These are phyloP conservation scores for Ustilago nuda DNA, from an alignment of 1,284 basidiomycete species.

Conservation along the genomic window DNA sequence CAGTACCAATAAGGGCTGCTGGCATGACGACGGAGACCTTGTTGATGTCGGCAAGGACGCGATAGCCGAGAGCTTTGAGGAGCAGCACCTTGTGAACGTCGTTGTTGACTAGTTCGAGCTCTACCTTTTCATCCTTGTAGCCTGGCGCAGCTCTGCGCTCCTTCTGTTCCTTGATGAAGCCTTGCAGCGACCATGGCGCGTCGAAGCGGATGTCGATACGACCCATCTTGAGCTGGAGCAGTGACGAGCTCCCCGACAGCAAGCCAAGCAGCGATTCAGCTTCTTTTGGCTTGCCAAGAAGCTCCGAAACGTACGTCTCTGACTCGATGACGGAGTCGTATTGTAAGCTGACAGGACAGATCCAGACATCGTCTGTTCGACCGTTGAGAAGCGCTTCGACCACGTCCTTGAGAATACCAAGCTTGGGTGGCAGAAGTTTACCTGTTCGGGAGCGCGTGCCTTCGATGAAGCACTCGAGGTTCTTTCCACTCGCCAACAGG, in stretches of 20 bases:
- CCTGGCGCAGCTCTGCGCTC: constrained; percentile 49
- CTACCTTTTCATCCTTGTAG: constrained; percentile 37
- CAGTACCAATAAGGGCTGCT: constrained; percentile 68
- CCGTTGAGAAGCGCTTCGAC: constrained; percentile 66
- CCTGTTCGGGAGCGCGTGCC: constrained; percentile 70
- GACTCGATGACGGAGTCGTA: constrained; percentile 70
- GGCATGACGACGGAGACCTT: constrained; percentile 70
- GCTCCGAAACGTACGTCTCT: constrained; percentile 69
- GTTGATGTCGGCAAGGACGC: constrained; percentile 70
- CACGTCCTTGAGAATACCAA: constrained; percentile 70
- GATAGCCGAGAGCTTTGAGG: constrained; percentile 69
- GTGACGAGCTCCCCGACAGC: constrained; percentile 63
- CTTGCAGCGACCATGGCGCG: constrained; percentile 69
- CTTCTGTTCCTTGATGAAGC: constrained; percentile 66
- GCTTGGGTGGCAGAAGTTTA: constrained; percentile 70
- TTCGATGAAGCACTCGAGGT: constrained; percentile 70
- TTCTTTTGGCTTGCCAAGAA: constrained; percentile 70
- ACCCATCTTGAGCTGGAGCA: constrained; percentile 69
- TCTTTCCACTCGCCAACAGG: constrained; percentile 66
- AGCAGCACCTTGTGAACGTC: constrained; percentile 61
- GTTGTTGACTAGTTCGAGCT: constrained; percentile 53
- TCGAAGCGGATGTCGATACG: constrained; percentile 70
- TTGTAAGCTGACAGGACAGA: constrained; percentile 70
- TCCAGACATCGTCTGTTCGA: constrained; percentile 68
- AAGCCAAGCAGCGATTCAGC: constrained; percentile 69